Evolutionary conservation across 768 basidiomycete genomes (phyloP), one percentile per base, ranked within the genome.

Genomic region (Psilocybe subaeruginosa): DNA sequence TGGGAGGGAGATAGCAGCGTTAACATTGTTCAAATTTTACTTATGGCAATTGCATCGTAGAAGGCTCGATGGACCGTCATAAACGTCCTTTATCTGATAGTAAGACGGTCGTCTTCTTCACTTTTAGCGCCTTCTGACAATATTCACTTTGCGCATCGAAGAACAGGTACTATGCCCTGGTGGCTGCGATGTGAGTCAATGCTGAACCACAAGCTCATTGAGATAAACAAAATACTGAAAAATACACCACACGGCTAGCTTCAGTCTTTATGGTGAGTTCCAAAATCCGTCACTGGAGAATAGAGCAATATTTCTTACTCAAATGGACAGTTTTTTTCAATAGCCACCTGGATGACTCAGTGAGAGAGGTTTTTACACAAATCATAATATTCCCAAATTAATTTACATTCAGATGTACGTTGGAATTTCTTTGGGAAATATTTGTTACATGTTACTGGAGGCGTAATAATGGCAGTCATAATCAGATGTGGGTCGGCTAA

Each of bases 151-250:
- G 14, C 8, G 41, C 23, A 2, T 19, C 11, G 14, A 7, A 59
- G 58, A 59, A 59, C 49, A 37, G 58, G 3, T 59, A 59, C 16
- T 59, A 59, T 27, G n/a, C 39, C 12, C 31, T 59, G 8, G 58
- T 37, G 11, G 19, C 50, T 3, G 51, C 49, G 1, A 8, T 59
- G 58, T 59, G 19, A 50, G 57, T 19, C 16, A 12, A 11, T 1
- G 5, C 16, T 35, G 33, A n/a, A 41, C 14, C 23, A 27, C 41
- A 41, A 2, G 1, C 17, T 16, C n/a, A 27, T 41, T 19, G 4
- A 9, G 3, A 31, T 9, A 17, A 3, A 8, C 3, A 29, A 30
- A 3, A 3, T 19, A 2, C 39, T 8, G 3, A 9, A 43, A n/a
- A 27, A 17, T 16, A 17, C 35, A 14, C 16, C 3, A 11, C 12